Conservation (phyloP, 78 protist genomes). For the Pigoraptor vietnamica region DNA sequence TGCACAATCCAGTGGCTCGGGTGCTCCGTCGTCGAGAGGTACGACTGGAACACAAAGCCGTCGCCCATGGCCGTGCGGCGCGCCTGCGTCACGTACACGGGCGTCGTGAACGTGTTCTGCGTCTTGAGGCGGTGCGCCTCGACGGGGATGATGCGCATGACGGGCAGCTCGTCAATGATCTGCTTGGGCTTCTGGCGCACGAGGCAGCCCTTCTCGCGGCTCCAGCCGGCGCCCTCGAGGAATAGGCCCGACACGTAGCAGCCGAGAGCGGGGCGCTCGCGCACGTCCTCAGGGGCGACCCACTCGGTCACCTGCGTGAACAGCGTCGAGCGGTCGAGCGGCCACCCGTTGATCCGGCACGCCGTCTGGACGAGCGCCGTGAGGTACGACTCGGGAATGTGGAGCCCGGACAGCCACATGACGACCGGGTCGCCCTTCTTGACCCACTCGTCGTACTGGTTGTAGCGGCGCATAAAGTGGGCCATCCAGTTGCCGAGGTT, state of each 20-base stretch:
- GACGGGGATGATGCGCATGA: constrained; percentile 78
- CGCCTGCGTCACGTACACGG: constrained; percentile 82
- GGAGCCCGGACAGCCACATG: constrained; percentile 90
- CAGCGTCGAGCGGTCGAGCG: constrained; percentile 76
- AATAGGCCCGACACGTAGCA: constrained; percentile 77
- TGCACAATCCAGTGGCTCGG: constrained; percentile 50
- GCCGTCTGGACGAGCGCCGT: constrained; percentile 87
- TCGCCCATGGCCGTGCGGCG: constrained; percentile 84
- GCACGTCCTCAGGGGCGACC: background rate
- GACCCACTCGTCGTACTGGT: constrained; percentile 65
- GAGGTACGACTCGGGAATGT: constrained; percentile 84
- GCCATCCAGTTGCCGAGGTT: constrained; percentile 73
- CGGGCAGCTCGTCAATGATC: constrained; percentile 69
- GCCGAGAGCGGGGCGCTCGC: constrained; percentile 43
- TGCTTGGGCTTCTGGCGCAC: constrained; percentile 66
- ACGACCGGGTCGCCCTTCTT: constrained; percentile 66
- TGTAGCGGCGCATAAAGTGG: constrained; percentile 54
- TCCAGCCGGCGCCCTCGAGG: constrained; percentile 88
- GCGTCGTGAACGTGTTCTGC: constrained; percentile 64
- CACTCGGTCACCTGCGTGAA: constrained; percentile 61
- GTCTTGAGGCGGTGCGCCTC: constrained; percentile 60
- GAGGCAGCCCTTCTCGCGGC: constrained; percentile 28
- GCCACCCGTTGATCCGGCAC: constrained; percentile 81
- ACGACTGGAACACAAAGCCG: constrained; percentile 87
- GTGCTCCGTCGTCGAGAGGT: constrained; percentile 59